Percentiles rank a stretch among this genome's conserved stretches.
Evolutionary conservation across 768 basidiomycete genomes (phyloP).

Genomic region (Trametes gibbosa): DNA sequence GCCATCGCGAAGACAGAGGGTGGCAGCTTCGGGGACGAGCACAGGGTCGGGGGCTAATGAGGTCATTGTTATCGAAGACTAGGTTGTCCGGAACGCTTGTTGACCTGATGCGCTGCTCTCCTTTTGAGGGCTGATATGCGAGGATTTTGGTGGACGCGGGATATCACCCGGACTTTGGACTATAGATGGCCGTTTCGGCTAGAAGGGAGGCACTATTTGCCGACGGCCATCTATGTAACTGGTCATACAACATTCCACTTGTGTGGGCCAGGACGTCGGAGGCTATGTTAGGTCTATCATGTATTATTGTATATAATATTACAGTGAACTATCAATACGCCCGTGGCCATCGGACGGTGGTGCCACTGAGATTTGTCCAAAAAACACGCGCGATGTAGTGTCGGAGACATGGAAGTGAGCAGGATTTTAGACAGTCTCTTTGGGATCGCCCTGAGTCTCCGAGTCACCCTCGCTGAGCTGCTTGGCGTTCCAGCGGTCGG

Average conservation of each 20-base stretch:
- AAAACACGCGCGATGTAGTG: not conserved
- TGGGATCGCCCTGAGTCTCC: not conserved
- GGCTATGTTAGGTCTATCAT: not conserved
- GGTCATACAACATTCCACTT: too few relatives aligned
- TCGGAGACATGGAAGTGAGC: not conserved
- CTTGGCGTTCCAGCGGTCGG: slow-evolving; percentile 10
- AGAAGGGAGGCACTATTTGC: too few relatives aligned
- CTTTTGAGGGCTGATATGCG: too few relatives aligned
- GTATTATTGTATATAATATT: too few relatives aligned
- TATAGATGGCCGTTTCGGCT: too few relatives aligned
- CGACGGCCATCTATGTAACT: too few relatives aligned
- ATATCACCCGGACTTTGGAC: too few relatives aligned
- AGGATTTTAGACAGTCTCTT: not conserved
- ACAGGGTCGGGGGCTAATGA: slow-evolving; percentile 15
- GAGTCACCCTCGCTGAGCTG: slow-evolving; percentile 1
- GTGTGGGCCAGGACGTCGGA: not conserved
- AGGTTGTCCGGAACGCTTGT: not conserved
- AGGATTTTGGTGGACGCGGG: too few relatives aligned
- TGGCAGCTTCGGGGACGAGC: not conserved
- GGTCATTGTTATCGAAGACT: slow-evolving; percentile 31
- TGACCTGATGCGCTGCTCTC: not conserved
- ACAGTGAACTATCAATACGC: too few relatives aligned
- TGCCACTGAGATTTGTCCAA: too few relatives aligned
- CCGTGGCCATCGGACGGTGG: too few relatives aligned
- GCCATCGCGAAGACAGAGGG: slow-evolving; percentile 1